These are phyloP conservation scores for Mariannaea elegans DNA, from an alignment of 2,329 filamentous ascomycete species.

Conservation along the genomic window DNA sequence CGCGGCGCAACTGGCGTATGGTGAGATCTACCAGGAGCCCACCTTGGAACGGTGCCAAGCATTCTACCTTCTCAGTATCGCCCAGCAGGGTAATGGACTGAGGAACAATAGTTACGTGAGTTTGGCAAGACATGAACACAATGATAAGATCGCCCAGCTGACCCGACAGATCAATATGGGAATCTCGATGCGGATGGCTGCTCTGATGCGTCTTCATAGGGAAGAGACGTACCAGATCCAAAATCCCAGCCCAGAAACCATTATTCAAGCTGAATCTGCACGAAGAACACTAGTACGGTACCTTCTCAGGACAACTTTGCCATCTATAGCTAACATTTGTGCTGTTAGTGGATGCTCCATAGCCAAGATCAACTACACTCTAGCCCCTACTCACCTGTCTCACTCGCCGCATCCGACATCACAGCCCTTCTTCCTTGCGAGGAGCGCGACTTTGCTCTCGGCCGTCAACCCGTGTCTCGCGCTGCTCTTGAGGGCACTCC, in stretches of 20 bases:
- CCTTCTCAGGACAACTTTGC: neutral
- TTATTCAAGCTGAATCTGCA: constrained; percentile 64
- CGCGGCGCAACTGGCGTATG: constrained; percentile 56
- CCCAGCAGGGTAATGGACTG: constrained; percentile 65
- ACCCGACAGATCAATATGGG: constrained; percentile 61
- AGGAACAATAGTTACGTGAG: constrained; percentile 64
- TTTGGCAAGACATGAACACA: constrained; percentile 1
- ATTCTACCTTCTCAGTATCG: constrained; percentile 67
- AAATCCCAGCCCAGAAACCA: constrained; percentile 54
- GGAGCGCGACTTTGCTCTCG: constrained; percentile 60
- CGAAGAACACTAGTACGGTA: constrained; percentile 63
- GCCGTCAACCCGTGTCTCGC: constrained; percentile 57
- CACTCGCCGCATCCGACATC: constrained; percentile 62
- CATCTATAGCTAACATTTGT: constrained; percentile 3
- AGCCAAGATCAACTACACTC: constrained; percentile 67
- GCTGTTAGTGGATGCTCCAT: constrained; percentile 64
- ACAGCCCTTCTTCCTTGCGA: constrained; percentile 62
- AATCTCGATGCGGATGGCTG: constrained; percentile 64
- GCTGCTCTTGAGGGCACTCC: constrained; percentile 64
- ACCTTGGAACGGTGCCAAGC: constrained; percentile 65
- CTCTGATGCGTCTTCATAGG: constrained; percentile 62
- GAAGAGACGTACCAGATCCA: constrained; percentile 61
- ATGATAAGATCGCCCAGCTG: neutral
- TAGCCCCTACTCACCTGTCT: constrained; percentile 59
- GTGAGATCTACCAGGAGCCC: constrained; percentile 61